These are phyloP conservation scores for Populus deltoides DNA, from an alignment of 345 rosid genomes.

Conservation along the genomic window DNA sequence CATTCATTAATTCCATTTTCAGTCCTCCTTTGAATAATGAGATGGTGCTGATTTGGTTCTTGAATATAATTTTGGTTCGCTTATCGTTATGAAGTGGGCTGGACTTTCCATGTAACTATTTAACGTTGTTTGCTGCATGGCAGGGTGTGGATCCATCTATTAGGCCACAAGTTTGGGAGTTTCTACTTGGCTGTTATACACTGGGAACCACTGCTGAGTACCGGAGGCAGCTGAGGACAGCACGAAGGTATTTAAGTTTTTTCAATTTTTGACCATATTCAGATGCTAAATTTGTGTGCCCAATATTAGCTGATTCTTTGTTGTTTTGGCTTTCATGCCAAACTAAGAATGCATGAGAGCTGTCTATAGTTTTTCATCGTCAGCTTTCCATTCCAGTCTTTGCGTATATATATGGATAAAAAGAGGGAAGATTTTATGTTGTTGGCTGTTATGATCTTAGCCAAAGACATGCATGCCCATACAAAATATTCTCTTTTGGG, in stretches of 20 bases:
- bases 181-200: slow-evolving; percentile 84
- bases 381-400: neutral
- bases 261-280: neutral
- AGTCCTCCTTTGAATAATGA: neutral
- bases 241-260: slow-evolving; percentile 55
- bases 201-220: slow-evolving; percentile 73
- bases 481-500: neutral
- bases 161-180: slow-evolving; percentile 93
- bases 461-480: too few species aligned
- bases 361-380: neutral
- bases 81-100: neutral
- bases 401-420: neutral
- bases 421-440: neutral
- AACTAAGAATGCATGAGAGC: neutral
- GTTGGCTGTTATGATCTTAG: neutral
- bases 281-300: too few species aligned
- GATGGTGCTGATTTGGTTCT: neutral
- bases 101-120: neutral
- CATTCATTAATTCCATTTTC: neutral
- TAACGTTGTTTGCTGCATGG: slow-evolving; percentile 28
- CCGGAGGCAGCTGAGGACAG: slow-evolving; percentile 64
- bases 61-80: neutral
- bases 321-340: too few species aligned
- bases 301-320: too few species aligned
- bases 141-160: slow-evolving; percentile 92